Percentiles rank a stretch among this genome's conserved stretches.
phyloP scores from a whole-genome alignment of 2,329 filamentous ascomycete species.

The Rhinocladiella similis region DNA sequence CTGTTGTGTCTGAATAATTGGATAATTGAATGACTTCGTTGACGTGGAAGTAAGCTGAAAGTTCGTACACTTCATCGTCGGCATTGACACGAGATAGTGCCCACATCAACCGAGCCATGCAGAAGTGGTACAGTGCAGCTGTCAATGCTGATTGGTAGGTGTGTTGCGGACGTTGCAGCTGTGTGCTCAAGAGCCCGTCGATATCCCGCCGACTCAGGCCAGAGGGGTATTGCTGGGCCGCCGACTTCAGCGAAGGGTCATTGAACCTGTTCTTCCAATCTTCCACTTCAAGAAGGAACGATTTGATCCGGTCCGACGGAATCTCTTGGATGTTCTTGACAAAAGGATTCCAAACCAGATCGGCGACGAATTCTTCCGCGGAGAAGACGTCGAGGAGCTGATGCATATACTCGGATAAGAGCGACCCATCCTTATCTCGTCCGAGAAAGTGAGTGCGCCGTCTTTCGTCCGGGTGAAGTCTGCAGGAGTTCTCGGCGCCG shows the following conservation, averaged over 20 bases:
- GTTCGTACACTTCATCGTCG: constrained; percentile 1
- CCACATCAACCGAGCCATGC: constrained; percentile 8
- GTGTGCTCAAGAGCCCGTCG: background rate
- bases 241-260: background rate
- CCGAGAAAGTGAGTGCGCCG: background rate
- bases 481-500: background rate
- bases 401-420: constrained; percentile 2
- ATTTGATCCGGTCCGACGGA: background rate
- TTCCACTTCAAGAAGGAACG: background rate
- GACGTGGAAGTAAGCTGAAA: constrained; percentile 3
- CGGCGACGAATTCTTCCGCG: background rate
- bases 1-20: background rate
- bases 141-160: background rate
- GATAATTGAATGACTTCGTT: constrained; percentile 7
- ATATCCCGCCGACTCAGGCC: background rate
- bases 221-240: background rate
- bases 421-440: background rate
- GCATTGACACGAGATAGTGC: background rate
- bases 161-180: background rate
- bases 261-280: constrained; percentile 5
- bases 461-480: constrained; percentile 6
- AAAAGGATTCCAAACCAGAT: constrained; percentile 3
- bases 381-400: constrained; percentile 5
- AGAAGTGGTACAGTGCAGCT: constrained; percentile 7
- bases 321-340: background rate